phyloP scores from a whole-genome alignment of 129 eudicot species.

The Deinandra increscens region DNA sequence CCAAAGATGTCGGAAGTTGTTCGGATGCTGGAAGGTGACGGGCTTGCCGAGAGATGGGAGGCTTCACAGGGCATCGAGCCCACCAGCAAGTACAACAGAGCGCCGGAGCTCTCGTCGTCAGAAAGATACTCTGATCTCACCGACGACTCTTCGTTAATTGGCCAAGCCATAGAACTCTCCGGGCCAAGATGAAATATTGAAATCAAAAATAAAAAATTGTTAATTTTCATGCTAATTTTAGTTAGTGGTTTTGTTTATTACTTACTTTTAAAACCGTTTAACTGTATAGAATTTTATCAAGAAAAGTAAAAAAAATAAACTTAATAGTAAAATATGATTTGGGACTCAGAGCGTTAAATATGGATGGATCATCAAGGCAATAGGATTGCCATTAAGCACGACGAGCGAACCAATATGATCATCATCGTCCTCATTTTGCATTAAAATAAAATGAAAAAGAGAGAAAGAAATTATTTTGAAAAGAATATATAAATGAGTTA shows the following conservation, averaged over 20 bases:
- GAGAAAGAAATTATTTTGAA: neutral
- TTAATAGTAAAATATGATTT: neutral
- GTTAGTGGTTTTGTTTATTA: neutral
- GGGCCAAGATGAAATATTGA: slow-evolving; percentile 62
- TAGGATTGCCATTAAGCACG: slow-evolving; percentile 23
- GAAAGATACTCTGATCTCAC: slow-evolving; percentile 80
- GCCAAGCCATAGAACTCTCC: slow-evolving; percentile 82
- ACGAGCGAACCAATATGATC: slow-evolving; percentile 33
- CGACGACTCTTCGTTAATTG: slow-evolving; percentile 71
- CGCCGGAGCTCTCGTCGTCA: slow-evolving; percentile 62
- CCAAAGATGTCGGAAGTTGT: slow-evolving; percentile 93
- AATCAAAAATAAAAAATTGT: slow-evolving; percentile 1
- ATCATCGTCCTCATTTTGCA: slow-evolving; percentile 19
- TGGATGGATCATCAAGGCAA: slow-evolving; percentile 31
- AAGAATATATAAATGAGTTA: no score
- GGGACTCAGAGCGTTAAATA: neutral
- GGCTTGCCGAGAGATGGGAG: slow-evolving; percentile 89
- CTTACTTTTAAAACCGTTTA: neutral
- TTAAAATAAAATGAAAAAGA: neutral
- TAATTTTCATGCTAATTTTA: neutral
- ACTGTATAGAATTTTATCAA: slow-evolving; percentile 23
- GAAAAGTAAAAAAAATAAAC: neutral
- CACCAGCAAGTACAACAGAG: slow-evolving; percentile 42
- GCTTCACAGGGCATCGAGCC: slow-evolving; percentile 64
- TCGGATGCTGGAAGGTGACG: slow-evolving; percentile 87